Percentiles rank a stretch among this genome's conserved stretches.
These are phyloP conservation scores for Coemansia sp. DNA, from an alignment of 192 early-diverging fungal genomes.

Conservation along the genomic window DNA sequence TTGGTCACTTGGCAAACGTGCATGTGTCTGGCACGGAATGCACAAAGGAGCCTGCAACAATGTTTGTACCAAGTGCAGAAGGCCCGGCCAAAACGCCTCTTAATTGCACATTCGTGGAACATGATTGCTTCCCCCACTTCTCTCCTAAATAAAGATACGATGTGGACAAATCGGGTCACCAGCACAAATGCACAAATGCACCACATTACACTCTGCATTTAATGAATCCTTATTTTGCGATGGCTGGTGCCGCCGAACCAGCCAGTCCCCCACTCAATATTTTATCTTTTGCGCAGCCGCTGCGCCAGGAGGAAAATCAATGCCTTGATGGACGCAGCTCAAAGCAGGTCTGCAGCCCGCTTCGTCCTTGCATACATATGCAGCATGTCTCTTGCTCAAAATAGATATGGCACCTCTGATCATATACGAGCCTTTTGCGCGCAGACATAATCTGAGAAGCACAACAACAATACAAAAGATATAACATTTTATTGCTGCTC, in stretches of 20 bases:
- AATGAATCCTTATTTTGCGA: slow-evolving; percentile 1
- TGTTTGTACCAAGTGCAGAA: background rate
- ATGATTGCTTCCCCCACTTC: too few relatives aligned
- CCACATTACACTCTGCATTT: background rate
- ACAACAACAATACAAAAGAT: background rate
- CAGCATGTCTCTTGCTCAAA: too few relatives aligned
- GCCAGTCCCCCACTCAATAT: background rate
- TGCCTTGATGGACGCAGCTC: background rate
- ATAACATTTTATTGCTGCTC: too few relatives aligned
- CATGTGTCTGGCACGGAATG: background rate
- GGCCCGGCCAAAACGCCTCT: background rate
- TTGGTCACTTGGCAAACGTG: background rate
- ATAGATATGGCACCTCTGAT: too few relatives aligned
- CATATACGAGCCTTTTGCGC: too few relatives aligned
- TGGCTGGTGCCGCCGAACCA: background rate
- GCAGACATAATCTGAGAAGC: background rate
- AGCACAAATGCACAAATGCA: background rate
- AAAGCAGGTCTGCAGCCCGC: too few relatives aligned
- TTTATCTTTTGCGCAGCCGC: background rate
- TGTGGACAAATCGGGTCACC: too few relatives aligned
- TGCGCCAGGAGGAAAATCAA: background rate
- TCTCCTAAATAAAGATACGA: too few relatives aligned
- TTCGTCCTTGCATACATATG: too few relatives aligned
- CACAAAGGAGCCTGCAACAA: background rate
- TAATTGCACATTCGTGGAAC: background rate